Evolutionary conservation across 2,329 filamentous ascomycete genomes (phyloP), one percentile per base, ranked within the genome.

Genomic region (Epichloe sibirici): DNA sequence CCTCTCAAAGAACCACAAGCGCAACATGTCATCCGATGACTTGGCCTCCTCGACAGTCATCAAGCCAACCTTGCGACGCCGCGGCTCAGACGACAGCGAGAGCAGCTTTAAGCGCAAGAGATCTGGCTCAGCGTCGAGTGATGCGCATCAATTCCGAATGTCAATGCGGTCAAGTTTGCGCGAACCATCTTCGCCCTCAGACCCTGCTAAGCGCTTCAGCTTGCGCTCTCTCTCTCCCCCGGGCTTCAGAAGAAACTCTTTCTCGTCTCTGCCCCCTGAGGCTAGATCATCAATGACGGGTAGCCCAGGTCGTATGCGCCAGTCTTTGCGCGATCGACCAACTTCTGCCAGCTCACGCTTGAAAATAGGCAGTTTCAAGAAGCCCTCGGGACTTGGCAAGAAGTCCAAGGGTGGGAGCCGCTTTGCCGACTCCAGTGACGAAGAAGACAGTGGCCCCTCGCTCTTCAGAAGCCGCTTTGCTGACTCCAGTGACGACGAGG

Each of bases 21-120:
- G 59, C 7, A 62, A 60, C 23, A 56, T 58, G 9, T 63, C 64
- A 5, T 58, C 58, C 15, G 63, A 66, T 15, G 55, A 58, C 38
- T 51, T 55, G 7, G 44, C 51, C 11, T 53, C 59, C 7, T 57
- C 57, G 40, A 52, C 59, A 39, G 52, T 56, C 28, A 54, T 61
- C 37, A 65, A 64, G 44, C 61, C 73, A 12, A 59, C 61, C 5
- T 66, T 81, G 8, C 69, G 71, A 53, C 76, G 83, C 2, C 76
- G 72, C 9, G 74, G 71, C 17, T 86, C 83, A 0, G 81, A 82
- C 58, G 83, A 78, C 31, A 88, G 85, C 61, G 83, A 88, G 45
- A 95, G 87, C 68, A 95, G 88, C 64, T 95, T 95, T 71, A 85
- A 80, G 62, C 83, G 88, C 31, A 68, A 73, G 44, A 77, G 78